Evolutionary conservation across 257 asterid genomes (phyloP), one percentile per base, ranked within the genome.

Genomic region (Penstemon davidsonii): DNA sequence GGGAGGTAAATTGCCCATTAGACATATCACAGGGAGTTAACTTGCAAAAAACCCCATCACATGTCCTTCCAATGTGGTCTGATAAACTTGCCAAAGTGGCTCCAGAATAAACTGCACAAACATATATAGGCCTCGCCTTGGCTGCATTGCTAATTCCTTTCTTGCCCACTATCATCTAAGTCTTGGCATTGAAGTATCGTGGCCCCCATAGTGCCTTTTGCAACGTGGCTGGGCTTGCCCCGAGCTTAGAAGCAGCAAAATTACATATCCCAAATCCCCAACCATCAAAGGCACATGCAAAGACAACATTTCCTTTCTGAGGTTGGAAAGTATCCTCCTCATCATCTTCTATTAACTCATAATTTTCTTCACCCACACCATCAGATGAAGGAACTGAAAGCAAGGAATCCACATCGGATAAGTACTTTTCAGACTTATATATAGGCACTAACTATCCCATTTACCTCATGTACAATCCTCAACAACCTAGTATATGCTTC

Each of bases 311-410:
- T 56, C 98, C 98, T 72, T 92, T 92, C 78, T 92, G 98, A 6
- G 98, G 98, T 70, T 90, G 98, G 67, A 92, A 92, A 3, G 92
- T 76, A 60, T 92, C 98, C 86, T 90, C 98, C 68, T 90, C 97
- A 3, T 92, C 98, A 49, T 92, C 95, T 69, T 92, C 97, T 8
- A 87, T 42, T 13, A 76, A 73, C 70, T 88, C 96, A 62, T 70
- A 81, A 65, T 76, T 67, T 41, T 78, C 88, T 60, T 70, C 91
- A 51, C 64, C 81, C 55, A 72, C 68, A 46, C 79, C 88, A 11
- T 85, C 83, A 0, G 81, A 75, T 9, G 87, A 76, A 36, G 80
- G 75, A 51, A 73, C 84, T 5, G 93, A 85, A 45, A 92, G 88
- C 74, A 92, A 77, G 46, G 96, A 80, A 79, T 92, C 98, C 73